Conservation (phyloP, 139 green algal genomes). For the Chlamydomonas applanata region DNA sequence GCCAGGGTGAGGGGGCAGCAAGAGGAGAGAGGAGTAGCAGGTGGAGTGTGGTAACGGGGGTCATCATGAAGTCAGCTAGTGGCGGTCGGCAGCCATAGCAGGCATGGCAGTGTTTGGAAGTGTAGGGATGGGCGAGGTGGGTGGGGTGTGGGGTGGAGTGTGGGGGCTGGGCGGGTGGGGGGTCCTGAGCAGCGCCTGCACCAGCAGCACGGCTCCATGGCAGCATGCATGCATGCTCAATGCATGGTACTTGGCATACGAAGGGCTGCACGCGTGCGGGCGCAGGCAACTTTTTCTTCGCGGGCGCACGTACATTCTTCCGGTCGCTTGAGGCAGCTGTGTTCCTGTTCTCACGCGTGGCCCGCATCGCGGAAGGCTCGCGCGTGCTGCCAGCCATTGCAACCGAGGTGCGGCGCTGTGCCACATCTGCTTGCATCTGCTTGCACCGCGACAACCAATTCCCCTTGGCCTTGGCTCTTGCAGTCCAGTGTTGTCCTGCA, state of each 20-base stretch:
- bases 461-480: too few species aligned
- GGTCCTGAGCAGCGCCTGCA: not conserved
- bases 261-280: not conserved
- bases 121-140: not conserved
- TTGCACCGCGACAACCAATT: too few species aligned
- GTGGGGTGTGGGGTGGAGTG: not conserved
- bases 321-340: constrained; percentile 94
- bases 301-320: constrained; percentile 95
- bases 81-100: too few species aligned
- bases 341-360: constrained; percentile 91
- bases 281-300: constrained; percentile 99
- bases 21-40: too few species aligned
- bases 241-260: too few species aligned
- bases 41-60: too few species aligned
- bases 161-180: not conserved
- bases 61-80: too few species aligned
- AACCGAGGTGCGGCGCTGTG: constrained; percentile 62
- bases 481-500: too few species aligned
- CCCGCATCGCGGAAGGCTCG: constrained; percentile 52
- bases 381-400: constrained; percentile 88
- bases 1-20: too few species aligned
- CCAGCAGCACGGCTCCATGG: too few species aligned
- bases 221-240: too few species aligned
- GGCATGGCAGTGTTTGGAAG: too few species aligned
- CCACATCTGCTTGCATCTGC: not conserved